Conservation (phyloP, 2,329 filamentous ascomycete genomes). For the Aspergillus felis region DNA sequence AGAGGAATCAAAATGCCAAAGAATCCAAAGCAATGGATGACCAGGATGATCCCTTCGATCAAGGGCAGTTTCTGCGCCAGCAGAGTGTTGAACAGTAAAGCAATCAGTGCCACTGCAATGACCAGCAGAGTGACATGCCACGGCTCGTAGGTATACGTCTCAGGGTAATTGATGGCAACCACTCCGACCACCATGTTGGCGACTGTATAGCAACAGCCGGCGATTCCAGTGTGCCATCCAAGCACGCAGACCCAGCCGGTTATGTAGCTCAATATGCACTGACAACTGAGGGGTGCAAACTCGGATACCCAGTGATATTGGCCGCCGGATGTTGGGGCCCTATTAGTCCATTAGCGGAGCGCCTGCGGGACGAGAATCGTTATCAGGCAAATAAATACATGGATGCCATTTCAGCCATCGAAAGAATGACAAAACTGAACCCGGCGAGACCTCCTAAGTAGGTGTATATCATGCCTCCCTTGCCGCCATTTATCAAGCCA, state of each 20-base stretch:
- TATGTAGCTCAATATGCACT: slow-evolving; percentile 32
- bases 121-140: slow-evolving; percentile 30
- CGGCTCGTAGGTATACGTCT: slow-evolving; percentile 20
- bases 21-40: slow-evolving; percentile 30
- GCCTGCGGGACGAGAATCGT: neutral
- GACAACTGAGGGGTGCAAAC: slow-evolving; percentile 30
- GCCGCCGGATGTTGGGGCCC: slow-evolving; percentile 37
- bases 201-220: slow-evolving; percentile 23
- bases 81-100: slow-evolving; percentile 27
- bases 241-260: slow-evolving; percentile 29
- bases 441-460: slow-evolving; percentile 49
- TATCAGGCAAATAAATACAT: slow-evolving; percentile 29
- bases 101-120: slow-evolving; percentile 20
- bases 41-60: slow-evolving; percentile 27
- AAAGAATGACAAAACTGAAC: slow-evolving; percentile 38
- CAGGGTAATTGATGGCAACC: slow-evolving; percentile 26
- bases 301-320: slow-evolving; percentile 35
- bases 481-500: slow-evolving; percentile 45
- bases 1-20: slow-evolving; percentile 29
- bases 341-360: neutral
- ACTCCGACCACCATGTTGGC: slow-evolving; percentile 33
- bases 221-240: slow-evolving; percentile 27
- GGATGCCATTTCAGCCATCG: slow-evolving; percentile 50
- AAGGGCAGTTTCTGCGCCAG: slow-evolving; percentile 24
- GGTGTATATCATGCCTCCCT: slow-evolving; percentile 52